phyloP scores from a whole-genome alignment of 1,139 yeast genomes.

The Pichia sp. region DNA sequence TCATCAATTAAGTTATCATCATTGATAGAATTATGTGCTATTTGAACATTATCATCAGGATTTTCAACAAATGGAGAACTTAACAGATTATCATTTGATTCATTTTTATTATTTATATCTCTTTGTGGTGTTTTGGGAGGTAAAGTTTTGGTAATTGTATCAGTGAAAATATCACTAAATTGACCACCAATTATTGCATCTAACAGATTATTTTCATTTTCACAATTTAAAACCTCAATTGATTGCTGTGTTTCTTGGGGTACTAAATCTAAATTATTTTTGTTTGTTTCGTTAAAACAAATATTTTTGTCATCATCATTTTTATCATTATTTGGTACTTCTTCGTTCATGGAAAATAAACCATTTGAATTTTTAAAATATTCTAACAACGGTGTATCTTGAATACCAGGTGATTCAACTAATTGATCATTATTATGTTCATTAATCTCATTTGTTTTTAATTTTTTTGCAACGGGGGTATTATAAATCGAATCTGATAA shows the following conservation, averaged over 20 bases:
- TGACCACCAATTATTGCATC: conserved; percentile 31
- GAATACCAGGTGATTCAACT: conserved; percentile 1
- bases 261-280: background rate
- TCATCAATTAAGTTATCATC: background rate
- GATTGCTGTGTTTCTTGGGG: background rate
- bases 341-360: conserved; percentile 9
- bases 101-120: background rate
- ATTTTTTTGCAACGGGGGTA: conserved; percentile 12
- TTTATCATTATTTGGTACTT: background rate
- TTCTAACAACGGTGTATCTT: conserved; percentile 15
- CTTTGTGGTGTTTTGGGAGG: conserved; percentile 6
- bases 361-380: conserved; percentile 11
- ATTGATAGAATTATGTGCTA: background rate
- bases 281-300: background rate
- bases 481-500: conserved; percentile 1
- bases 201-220: conserved; percentile 7
- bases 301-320: no score
- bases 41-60: conserved; percentile 23
- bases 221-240: background rate
- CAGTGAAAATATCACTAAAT: conserved; percentile 48
- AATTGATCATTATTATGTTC: background rate
- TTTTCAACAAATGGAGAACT: conserved; percentile 47
- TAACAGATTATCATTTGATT: conserved; percentile 24
- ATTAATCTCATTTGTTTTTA: background rate
- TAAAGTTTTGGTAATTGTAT: conserved; percentile 33